Base-by-base conservation (phyloP, 2,329 filamentous ascomycete genomes). In the Rutstroemia sp. region DNA sequence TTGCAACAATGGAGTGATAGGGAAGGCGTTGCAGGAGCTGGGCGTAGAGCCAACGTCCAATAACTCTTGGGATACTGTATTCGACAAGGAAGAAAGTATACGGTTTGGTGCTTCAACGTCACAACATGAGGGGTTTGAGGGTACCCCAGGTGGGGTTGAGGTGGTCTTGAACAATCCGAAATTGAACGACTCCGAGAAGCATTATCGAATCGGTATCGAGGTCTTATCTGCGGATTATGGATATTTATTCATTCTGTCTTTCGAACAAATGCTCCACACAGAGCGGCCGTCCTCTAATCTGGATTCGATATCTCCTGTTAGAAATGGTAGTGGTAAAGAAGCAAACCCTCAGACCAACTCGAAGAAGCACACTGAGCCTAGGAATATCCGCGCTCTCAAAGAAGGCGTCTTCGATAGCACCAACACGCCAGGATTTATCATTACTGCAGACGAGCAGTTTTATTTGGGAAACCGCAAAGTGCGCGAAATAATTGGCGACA, bases 331-430 rank as follows among this genome's bases (percentile, higher is more conserved):
- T 27, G 19, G 23, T 25, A 37, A 45, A 55, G n/a, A 8, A 37
- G 5, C 27, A 19, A 10, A 10, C 27, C 14, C 8, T 2, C 19
- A 45, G 37, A 52, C 23, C 38, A 23, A 37, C 19, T 6, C n/a
- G 21, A 27, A 41, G 5, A 38, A n/a, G 23, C 16, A 25, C 37
- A 8, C 52, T 10, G 16, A 37, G 12, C 16, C 52, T 4, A 47
- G 49, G 42, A 50, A 55, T 34, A 58, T 61, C 38, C 19, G 39
- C n/a, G 42, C 50, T 34, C 47, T 66, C 18, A 63, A 62, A 39
- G 57, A 46, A 12, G 57, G 59, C 10, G 53, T 66, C 1, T 65
- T 66, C 21, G 62, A 65, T 23, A 62, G 58, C 30, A 56, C 52
- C 39, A 41, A 58, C n/a, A 54, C 48, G 0, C 42, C 52, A 4